These are phyloP conservation scores for Sporopachydermia lactativora DNA, from an alignment of 805 yeast genomes.

Conservation along the genomic window DNA sequence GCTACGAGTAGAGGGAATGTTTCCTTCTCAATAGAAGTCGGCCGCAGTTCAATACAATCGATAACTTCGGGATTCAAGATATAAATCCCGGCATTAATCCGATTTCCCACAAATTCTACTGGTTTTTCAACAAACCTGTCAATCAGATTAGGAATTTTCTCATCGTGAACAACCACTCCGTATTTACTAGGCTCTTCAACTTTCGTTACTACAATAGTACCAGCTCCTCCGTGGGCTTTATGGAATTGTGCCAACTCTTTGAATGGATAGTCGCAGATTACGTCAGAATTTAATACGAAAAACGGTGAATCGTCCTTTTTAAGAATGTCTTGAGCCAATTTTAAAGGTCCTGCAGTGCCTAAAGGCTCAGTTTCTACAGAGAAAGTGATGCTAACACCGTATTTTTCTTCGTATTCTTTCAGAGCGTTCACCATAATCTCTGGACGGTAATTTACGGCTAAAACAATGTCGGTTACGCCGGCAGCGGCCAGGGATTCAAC, in stretches of 20 bases:
- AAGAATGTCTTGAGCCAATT: conserved; percentile 87
- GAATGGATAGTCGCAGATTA: conserved; percentile 98
- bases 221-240: conserved; percentile 90
- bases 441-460: conserved; percentile 98
- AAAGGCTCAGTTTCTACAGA: conserved; percentile 98
- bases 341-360: conserved; percentile 99
- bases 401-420: conserved; percentile 85
- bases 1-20: conserved; percentile 95
- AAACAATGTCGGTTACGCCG: conserved; percentile 96
- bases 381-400: conserved; percentile 90
- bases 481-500: conserved; percentile 96
- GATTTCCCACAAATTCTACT: conserved; percentile 97
- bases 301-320: conserved; percentile 93
- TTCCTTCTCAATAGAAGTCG: conserved; percentile 99
- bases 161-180: conserved; percentile 98
- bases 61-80: conserved; percentile 95
- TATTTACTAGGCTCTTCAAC: conserved; percentile 99
- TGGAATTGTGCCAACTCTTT: conserved; percentile 86
- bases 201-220: conserved; percentile 98
- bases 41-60: conserved; percentile 92
- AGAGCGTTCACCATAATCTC: conserved; percentile 96
- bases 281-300: conserved; percentile 96
- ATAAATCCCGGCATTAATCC: conserved; percentile 98
- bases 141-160: conserved; percentile 86
- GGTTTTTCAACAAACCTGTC: conserved; percentile 99